A percentile compares a stretch with the other conserved stretches of the same genome.
These are phyloP conservation scores for Pelargonium australe DNA, from an alignment of 441 rosid genomes.

Conservation along the genomic window DNA sequence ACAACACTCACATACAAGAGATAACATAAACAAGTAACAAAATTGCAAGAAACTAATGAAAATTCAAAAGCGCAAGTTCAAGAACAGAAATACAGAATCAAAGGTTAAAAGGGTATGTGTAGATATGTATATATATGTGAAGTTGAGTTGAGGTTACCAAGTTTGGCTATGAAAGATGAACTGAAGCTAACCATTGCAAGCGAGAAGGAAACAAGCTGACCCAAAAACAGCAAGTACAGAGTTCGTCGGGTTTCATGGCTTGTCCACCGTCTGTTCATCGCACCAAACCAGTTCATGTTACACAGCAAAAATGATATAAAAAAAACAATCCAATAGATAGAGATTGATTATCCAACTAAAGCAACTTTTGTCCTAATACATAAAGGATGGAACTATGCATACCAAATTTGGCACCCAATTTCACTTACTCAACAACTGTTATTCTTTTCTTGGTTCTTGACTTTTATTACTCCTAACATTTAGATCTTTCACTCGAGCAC, in stretches of 20 bases:
- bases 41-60: not conserved
- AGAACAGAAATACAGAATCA: not conserved
- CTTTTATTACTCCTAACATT: no score
- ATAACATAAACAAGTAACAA: not conserved
- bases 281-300: conserved; percentile 1
- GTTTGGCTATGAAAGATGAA: not conserved
- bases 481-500: no score
- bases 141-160: not conserved
- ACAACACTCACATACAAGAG: not conserved
- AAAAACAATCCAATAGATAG: no score
- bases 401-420: no score
- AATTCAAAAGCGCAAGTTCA: not conserved
- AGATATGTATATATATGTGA: not conserved
- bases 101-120: not conserved
- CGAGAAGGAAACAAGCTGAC: not conserved
- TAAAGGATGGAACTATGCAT: no score
- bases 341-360: not conserved
- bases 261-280: not conserved
- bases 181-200: not conserved
- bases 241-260: not conserved
- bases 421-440: no score
- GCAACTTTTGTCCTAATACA: not conserved
- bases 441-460: no score
- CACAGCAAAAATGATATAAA: no score
- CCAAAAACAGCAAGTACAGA: not conserved